Percentiles rank a stretch among this genome's conserved stretches.
phyloP scores from a whole-genome alignment of 176 grass and related monocot genomes.

The Aegilops sharonensis region DNA sequence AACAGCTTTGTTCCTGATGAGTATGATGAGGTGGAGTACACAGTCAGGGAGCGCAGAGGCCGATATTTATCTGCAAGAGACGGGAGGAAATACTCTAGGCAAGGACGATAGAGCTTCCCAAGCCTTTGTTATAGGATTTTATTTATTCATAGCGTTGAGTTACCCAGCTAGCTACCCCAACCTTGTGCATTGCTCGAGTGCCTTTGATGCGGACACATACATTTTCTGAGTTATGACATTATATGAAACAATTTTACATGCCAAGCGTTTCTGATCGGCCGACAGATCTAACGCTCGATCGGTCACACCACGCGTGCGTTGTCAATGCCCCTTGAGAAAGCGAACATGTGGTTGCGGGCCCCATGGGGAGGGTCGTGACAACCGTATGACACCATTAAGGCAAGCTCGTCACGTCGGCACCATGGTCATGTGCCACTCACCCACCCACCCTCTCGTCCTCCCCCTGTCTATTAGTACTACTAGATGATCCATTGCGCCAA shows the following conservation, averaged over 20 bases:
- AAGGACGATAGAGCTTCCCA: constrained; percentile 31
- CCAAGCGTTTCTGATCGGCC: no score
- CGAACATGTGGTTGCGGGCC: no score
- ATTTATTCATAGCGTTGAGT: not conserved
- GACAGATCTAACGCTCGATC: no score
- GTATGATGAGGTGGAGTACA: constrained; percentile 37
- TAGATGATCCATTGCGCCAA: no score
- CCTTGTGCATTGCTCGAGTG: not conserved
- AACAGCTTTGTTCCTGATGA: constrained; percentile 30
- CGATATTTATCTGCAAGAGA: constrained; percentile 35
- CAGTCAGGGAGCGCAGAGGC: constrained; percentile 32
- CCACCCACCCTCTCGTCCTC: no score
- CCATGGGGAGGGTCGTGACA: no score
- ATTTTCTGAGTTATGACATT: constrained; percentile 1
- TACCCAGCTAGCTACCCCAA: not conserved
- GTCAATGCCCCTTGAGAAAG: no score
- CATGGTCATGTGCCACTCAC: no score
- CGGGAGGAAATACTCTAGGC: constrained; percentile 39
- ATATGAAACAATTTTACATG: constrained; percentile 7
- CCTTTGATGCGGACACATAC: not conserved
- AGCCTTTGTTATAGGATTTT: constrained; percentile 22
- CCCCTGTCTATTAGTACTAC: no score
- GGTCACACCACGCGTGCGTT: no score
- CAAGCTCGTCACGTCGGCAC: no score
- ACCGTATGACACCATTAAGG: no score